These are phyloP conservation scores for Harringtonia aguacate DNA, from an alignment of 2,329 filamentous ascomycete genomes.

Conservation along the genomic window DNA sequence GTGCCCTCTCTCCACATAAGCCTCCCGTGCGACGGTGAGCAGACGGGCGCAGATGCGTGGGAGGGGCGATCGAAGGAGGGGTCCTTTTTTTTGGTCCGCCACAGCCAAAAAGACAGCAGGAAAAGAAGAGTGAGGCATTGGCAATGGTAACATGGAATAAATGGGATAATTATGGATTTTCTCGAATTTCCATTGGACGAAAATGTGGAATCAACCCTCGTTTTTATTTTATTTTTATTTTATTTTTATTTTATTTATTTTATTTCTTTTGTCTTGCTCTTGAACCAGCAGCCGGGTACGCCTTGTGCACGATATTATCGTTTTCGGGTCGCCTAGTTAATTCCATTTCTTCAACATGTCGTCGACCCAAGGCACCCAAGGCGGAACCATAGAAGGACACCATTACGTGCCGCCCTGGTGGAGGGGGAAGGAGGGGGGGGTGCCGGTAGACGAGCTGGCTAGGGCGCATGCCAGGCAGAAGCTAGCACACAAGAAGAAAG, in stretches of 20 bases:
- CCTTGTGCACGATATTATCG: not conserved
- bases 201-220: not conserved
- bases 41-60: not conserved
- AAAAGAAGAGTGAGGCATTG: conserved; percentile 1
- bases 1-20: not conserved
- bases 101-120: not conserved
- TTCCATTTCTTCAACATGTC: too few species aligned
- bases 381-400: not conserved
- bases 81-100: not conserved
- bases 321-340: not conserved
- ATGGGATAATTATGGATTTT: conserved; percentile 8
- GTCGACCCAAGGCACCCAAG: too few species aligned
- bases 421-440: not conserved
- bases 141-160: not conserved
- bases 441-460: not conserved
- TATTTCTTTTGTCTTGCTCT: too few species aligned
- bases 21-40: not conserved
- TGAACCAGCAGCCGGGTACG: too few species aligned
- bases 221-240: not conserved
- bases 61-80: conserved; percentile 2
- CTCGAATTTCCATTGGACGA: conserved; percentile 21
- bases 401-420: not conserved
- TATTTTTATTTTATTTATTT: not conserved
- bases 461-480: too few species aligned
- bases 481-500: too few species aligned